Base-by-base conservation (phyloP, 1,284 basidiomycete species). In the Mycosarcoma mackinlayi region DNA sequence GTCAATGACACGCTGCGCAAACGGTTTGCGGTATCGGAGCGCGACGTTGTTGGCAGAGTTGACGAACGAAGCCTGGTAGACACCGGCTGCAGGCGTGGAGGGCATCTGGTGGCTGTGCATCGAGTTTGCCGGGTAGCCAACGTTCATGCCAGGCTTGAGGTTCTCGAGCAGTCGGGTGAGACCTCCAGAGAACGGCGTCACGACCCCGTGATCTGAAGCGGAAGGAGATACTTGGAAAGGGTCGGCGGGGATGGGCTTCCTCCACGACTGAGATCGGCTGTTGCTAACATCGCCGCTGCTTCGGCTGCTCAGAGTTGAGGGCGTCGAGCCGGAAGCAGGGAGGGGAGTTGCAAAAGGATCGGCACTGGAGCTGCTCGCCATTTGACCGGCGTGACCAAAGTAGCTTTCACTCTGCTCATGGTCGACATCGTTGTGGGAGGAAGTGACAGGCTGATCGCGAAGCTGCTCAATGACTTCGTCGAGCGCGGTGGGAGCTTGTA, bases 11-110 rank as follows among this genome's bases (percentile, higher is more conserved):
- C 45, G 50, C 28, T 31, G 37, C 6, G 42, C 51, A 21, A 47
- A 34, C 14, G 51, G 39, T 34, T 49, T 55, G 45, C 59, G 59
- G 21, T 33, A 48, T 10, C 23, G 19, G 10, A 62, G 59, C n/a
- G 52, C 59, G 3, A 48, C 31, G 30, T 53, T 31, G n/a, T 44
- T 33, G n/a, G 7, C 13, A 7, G 57, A 53, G 8, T 23, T 48
- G 31, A 41, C 34, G 38, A 21, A 14, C 1, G 50, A 41, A 7
- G 58, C 58, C 6, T 48, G 33, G 50, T 60, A 60, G 18, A 53
- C 13, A 7, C 39, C 39, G n/a, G 39, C 39, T 27, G 23, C 39
- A 8, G 39, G 39, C 13, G n/a, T 27, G 4, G 13, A 11, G 14
- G 38, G 35, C 18, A 11, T 37, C 18, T 10, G 35, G 11, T 19